Percentiles rank a stretch among this genome's conserved stretches.
phyloP scores from a whole-genome alignment of 2,329 filamentous ascomycete genomes.

The Dactylellina sp. region DNA sequence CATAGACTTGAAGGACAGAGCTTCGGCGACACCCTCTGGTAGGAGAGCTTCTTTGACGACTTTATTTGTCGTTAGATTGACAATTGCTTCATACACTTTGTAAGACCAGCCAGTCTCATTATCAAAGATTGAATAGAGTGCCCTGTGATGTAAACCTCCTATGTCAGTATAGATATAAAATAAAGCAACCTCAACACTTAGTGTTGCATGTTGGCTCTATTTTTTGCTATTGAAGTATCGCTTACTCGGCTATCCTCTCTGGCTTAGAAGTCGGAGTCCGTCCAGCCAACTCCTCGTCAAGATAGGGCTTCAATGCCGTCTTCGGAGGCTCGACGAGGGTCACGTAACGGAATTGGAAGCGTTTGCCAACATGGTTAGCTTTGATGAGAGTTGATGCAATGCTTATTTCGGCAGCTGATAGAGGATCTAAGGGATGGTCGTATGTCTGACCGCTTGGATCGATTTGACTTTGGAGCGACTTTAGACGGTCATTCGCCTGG shows the following conservation, averaged over 20 bases:
- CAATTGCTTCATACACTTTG: constrained; percentile 70
- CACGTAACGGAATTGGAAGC: constrained; percentile 70
- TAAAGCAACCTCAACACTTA: constrained; percentile 16
- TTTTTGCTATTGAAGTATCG: constrained; percentile 68
- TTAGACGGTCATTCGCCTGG: constrained; percentile 52
- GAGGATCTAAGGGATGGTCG: constrained; percentile 70
- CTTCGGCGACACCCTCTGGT: constrained; percentile 63
- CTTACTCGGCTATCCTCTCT: constrained; percentile 68
- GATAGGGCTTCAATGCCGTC: constrained; percentile 70
- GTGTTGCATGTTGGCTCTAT: no score
- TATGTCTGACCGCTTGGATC: constrained; percentile 12
- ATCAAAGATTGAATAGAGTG: constrained; percentile 52
- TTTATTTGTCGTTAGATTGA: constrained; percentile 67
- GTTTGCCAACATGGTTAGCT: constrained; percentile 42
- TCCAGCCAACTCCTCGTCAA: constrained; percentile 72
- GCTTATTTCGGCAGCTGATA: constrained; percentile 70
- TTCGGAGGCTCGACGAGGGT: constrained; percentile 76
- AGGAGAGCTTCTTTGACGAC: constrained; percentile 68
- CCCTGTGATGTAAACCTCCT: constrained; percentile 13
- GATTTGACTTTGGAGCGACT: constrained; percentile 45
- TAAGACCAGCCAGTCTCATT: constrained; percentile 62
- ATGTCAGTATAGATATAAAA: no score
- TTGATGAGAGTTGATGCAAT: constrained; percentile 68
- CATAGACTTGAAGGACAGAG: constrained; percentile 58
- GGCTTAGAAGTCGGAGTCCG: constrained; percentile 67